These are phyloP conservation scores for Epichloe elymi DNA, from an alignment of 2,329 filamentous ascomycete genomes.

Conservation along the genomic window DNA sequence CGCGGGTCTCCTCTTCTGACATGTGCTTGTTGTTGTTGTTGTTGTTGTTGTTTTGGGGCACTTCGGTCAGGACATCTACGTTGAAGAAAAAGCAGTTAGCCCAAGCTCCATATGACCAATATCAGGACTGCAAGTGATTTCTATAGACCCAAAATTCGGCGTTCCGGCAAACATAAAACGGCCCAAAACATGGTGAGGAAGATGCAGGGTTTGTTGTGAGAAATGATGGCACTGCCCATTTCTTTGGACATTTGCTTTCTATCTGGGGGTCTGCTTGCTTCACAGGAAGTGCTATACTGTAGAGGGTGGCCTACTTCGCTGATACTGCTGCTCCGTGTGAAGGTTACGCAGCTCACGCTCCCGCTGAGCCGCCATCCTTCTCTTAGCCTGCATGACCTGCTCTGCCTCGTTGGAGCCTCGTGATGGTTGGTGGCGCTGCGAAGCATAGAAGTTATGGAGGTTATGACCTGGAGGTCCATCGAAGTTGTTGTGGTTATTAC, in stretches of 20 bases:
- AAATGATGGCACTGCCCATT: conserved; percentile 9
- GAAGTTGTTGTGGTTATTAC: conserved; percentile 38
- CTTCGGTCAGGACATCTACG: conserved; percentile 39
- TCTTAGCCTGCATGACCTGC: conserved; percentile 98
- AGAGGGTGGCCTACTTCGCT: conserved; percentile 89
- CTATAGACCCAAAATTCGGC: conserved; percentile 2
- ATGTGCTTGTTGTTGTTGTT: conserved; percentile 54
- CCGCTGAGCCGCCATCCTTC: conserved; percentile 96
- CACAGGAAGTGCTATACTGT: conserved; percentile 49
- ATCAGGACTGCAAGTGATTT: background rate
- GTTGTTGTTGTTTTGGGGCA: conserved; percentile 41
- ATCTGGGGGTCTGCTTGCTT: conserved; percentile 22
- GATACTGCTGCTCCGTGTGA: conserved; percentile 99
- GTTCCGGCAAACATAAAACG: conserved; percentile 3
- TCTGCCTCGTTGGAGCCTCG: conserved; percentile 81
- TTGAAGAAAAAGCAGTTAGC: conserved; percentile 25
- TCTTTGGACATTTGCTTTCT: conserved; percentile 23
- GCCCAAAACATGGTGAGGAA: conserved; percentile 6
- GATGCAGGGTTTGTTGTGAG: conserved; percentile 3
- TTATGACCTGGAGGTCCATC: conserved; percentile 58
- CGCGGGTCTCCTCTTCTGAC: conserved; percentile 92
- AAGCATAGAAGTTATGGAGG: conserved; percentile 86
- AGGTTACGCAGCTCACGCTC: conserved; percentile 99
- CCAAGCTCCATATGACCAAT: conserved; percentile 17
- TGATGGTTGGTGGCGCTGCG: conserved; percentile 80